Evolutionary conservation across 495 filamentous ascomycete genomes (phyloP), one percentile per base, ranked within the genome.

Genomic region (Aspergillus homomorphus): DNA sequence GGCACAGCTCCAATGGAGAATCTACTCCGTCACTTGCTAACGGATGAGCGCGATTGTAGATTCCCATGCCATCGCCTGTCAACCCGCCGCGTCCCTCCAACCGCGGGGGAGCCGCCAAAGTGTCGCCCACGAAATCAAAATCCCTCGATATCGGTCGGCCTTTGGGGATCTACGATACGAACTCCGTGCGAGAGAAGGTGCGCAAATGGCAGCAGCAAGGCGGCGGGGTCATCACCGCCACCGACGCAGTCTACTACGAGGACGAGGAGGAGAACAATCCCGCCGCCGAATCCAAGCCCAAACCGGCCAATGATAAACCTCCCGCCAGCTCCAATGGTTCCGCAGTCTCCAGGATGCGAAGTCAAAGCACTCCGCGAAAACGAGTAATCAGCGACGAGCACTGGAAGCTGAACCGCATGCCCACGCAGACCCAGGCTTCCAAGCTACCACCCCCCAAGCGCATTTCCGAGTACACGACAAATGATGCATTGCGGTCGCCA

Each of bases 321-420:
- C 21, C 45, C 20, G 30, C 18, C 9, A 51, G 28, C 52, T 58
- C 52, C 42, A 51, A 53, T 23, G 30, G 43, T 14, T 57, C 21
- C 21, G 24, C 24, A 14, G 54, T 44, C 8, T 46, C 54, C 12
- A 66, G 75, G 45, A 69, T 69, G 53, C 70, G 75, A 61, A 81
- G 78, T 60, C 71, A 76, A 50, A 83, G 77, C 63, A 78, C 82
- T 19, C 89, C 89, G 6, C 84, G 85, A 63, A 93, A 91, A 76
- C 81, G 89, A 49, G 85, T 93, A 21, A 80, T 93, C 20, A 91
- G 89, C 63, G 89, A 93, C 71, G 84, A 85, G 42, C 86, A 93
- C 61, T 93, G 89, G 89, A 74, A 73, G 57, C 78, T 76, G 45
- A 81, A 79, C 57, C 79, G 75, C 60, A 81, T 71, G 46, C 69